These are phyloP conservation scores for Ophiostoma tasmaniense DNA, from an alignment of 2,329 filamentous ascomycete genomes.

Conservation along the genomic window DNA sequence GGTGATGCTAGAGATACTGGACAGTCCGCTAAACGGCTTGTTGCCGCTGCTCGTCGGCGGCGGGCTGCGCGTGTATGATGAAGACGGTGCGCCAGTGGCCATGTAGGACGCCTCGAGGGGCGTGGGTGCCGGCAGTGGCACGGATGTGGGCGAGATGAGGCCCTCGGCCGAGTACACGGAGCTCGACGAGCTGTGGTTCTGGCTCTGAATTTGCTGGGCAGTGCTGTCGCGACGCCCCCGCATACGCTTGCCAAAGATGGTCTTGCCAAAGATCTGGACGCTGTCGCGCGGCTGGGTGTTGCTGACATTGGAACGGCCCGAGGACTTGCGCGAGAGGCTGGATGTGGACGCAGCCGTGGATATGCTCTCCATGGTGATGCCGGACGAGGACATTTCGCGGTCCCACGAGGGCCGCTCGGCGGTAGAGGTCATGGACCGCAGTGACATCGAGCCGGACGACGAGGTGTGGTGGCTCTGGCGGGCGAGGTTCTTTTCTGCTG, in stretches of 20 bases:
- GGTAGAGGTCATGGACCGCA: constrained; percentile 36
- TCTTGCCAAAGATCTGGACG: constrained; percentile 50
- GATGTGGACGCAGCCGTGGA: constrained; percentile 13
- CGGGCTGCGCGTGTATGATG: background rate
- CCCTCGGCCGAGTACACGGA: constrained; percentile 41
- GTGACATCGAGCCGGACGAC: constrained; percentile 49
- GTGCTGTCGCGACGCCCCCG: constrained; percentile 45
- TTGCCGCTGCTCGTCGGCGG: constrained; percentile 8
- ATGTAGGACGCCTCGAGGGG: constrained; percentile 26
- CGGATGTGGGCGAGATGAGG: constrained; percentile 13
- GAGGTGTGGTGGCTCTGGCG: constrained; percentile 36
- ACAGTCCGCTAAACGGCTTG: constrained; percentile 32
- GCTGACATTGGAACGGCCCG: constrained; percentile 42
- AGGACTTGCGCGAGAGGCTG: constrained; percentile 45
- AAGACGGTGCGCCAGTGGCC: background rate
- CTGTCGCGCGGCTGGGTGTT: constrained; percentile 47
- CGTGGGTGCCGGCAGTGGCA: constrained; percentile 23
- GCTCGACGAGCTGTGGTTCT: constrained; percentile 35
- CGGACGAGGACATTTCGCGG: constrained; percentile 36
- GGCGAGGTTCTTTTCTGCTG: constrained; percentile 33
- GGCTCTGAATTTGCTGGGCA: background rate
- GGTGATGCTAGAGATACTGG: background rate
- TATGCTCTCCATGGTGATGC: constrained; percentile 31
- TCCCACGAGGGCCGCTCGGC: constrained; percentile 43
- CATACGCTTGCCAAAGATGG: constrained; percentile 48